Evolutionary conservation across 208 protist genomes (phyloP).

Genomic region (Leishmania lainsoni): DNA sequence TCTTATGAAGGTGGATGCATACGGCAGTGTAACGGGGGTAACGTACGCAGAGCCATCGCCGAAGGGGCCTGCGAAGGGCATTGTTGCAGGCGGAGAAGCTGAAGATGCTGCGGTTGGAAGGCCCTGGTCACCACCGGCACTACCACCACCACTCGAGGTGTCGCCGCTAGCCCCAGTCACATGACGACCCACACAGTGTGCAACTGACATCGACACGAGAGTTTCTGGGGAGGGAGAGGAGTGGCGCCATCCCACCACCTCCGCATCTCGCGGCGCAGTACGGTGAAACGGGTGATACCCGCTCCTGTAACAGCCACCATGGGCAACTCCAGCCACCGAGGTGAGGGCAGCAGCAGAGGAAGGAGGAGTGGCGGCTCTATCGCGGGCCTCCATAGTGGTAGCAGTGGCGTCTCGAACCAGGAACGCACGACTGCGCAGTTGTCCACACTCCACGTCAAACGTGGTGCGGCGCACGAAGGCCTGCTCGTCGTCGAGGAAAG

Average conservation of each 20-base stretch:
- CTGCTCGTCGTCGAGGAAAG: constrained; percentile 75
- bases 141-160: constrained; percentile 6
- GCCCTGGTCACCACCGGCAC: not conserved
- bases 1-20: not conserved
- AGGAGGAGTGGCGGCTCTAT: not conserved
- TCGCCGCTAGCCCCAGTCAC: not conserved
- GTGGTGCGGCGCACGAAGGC: constrained; percentile 75
- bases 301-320: not conserved
- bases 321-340: not conserved
- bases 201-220: not conserved
- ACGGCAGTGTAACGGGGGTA: not conserved
- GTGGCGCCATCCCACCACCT: not conserved
- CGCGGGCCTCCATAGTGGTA: not conserved
- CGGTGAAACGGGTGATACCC: not conserved
- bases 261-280: not conserved
- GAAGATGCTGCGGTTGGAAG: not conserved
- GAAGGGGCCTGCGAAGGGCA: not conserved
- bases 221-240: not conserved
- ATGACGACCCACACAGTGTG: not conserved
- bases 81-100: not conserved
- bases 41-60: not conserved
- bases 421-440: constrained; percentile 28
- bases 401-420: constrained; percentile 5
- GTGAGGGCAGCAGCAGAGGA: not conserved
- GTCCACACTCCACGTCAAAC: constrained; percentile 78